Base-by-base conservation (phyloP, 2,329 filamentous ascomycete genomes). In the Cercospora nicotianae region DNA sequence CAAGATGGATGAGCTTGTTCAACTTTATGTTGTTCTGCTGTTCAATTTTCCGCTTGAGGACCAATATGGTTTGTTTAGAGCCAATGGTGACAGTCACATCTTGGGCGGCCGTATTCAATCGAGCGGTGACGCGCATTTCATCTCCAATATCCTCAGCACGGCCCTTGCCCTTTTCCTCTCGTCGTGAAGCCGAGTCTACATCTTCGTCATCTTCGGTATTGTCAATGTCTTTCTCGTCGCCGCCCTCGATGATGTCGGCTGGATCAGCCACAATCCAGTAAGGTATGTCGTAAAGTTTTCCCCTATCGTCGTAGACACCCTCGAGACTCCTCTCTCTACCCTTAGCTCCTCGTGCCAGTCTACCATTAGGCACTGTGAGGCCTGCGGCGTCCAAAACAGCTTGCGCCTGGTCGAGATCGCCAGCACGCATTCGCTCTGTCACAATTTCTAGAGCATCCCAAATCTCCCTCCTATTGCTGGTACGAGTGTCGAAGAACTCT, bases 401-500 rank as follows among this genome's bases (percentile, higher is more conserved):
- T 81, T 97, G 93, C 6, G 94, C 94, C 58, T 81, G 79, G 36
- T 75, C 77, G 42, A 83, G 72, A 31, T 82, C 77, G 0, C 81
- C 83, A 0, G 76, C 73, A 81, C 90, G 90, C 69, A 97, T 78
- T 6, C 91, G 81, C 69, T 91, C 86, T 18, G 93, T 83, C 0
- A 89, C 90, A 1, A 88, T 82, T 57, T 86, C 85, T 13, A 97
- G 79, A 0, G 91, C 90, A 73, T 87, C 87, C 94, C 94, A 98
- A 28, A 95, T 86, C 79, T 97, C 92, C 4, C 85, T 75, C 3
- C 88, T 85, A 2, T 93, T 93, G 0, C 90, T 91, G 16, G 96
- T 92, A 58, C 93, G 84, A 1, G 94, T 97, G 69, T 97, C 93
- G 79, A 96, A 98, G 83, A 96, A 97, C 69, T 93, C 93, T 60